phyloP scores from a whole-genome alignment of 2,329 filamentous ascomycete genomes.

The Aureobasidium musti region DNA sequence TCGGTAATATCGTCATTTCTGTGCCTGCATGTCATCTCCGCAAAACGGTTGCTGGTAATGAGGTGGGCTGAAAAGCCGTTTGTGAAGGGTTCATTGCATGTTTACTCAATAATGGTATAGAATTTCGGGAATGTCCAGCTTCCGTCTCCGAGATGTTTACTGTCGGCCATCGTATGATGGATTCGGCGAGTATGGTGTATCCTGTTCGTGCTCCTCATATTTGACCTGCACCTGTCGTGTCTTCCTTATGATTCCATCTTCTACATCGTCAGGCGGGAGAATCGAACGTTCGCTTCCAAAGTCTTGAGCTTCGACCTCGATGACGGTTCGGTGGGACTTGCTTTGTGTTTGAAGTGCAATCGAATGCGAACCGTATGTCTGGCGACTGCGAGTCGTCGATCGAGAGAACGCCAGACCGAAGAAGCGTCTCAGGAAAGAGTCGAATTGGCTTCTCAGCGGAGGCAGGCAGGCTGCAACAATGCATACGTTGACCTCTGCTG shows the following conservation, averaged over 20 bases:
- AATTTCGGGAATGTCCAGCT: neutral
- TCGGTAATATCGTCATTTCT: neutral
- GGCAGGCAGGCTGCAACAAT: constrained; percentile 32
- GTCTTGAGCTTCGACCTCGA: constrained; percentile 10
- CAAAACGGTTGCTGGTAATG: neutral
- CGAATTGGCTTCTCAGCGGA: constrained; percentile 30
- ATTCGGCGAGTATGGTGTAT: neutral
- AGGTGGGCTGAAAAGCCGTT: constrained; percentile 3
- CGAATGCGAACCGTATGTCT: constrained; percentile 7
- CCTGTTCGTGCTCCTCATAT: neutral
- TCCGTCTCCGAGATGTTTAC: neutral
- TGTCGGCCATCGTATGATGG: neutral
- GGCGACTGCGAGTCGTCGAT: constrained; percentile 13
- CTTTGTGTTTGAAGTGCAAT: constrained; percentile 11
- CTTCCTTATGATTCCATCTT: constrained; percentile 14
- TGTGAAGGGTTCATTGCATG: neutral
- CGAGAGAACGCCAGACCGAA: constrained; percentile 22
- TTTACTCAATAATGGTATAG: neutral
- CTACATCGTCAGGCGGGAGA: constrained; percentile 13
- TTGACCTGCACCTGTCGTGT: constrained; percentile 19
- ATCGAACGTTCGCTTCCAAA: constrained; percentile 15
- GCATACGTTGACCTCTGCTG: constrained; percentile 31
- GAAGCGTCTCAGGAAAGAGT: constrained; percentile 24
- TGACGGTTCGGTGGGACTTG: constrained; percentile 3
- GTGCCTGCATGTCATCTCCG: constrained; percentile 8